Evolutionary conservation across 2,329 filamentous ascomycete species (phyloP).

Genomic region (Diaporthe ilicicola): DNA sequence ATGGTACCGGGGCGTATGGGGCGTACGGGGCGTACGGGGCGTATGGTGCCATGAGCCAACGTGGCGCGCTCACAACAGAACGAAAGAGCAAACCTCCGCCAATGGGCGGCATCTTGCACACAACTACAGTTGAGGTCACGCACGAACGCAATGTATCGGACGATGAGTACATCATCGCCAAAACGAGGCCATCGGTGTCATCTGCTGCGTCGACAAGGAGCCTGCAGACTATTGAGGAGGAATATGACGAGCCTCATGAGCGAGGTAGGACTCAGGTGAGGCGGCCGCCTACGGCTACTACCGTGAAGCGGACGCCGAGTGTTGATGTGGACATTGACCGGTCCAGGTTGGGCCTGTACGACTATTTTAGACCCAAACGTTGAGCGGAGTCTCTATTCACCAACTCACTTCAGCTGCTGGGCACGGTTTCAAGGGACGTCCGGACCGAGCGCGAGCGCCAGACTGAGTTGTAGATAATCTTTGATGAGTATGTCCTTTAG

Average conservation of each 20-base stretch:
- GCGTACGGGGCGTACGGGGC: neutral
- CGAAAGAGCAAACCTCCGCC: neutral
- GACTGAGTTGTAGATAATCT: neutral
- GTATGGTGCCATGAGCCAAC: conserved; percentile 2
- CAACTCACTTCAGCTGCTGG: neutral
- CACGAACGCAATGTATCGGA: conserved; percentile 1
- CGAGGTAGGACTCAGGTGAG: conserved; percentile 2
- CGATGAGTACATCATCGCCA: neutral
- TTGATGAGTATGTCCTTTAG: neutral
- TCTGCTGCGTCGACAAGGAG: conserved; percentile 2
- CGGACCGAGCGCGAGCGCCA: neutral
- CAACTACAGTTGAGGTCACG: conserved; percentile 12
- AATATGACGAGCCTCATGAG: neutral
- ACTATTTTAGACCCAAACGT: neutral
- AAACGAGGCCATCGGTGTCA: conserved; percentile 3
- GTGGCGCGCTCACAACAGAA: neutral
- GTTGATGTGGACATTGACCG: conserved; percentile 17
- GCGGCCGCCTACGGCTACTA: neutral
- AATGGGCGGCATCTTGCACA: conserved; percentile 7
- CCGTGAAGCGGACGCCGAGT: neutral
- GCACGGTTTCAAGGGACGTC: neutral
- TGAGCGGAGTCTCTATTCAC: neutral
- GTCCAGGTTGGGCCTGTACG: conserved; percentile 5
- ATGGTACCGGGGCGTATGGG: neutral
- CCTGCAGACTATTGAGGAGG: neutral